Percentiles rank a stretch among this genome's conserved stretches.
Evolutionary conservation across 2,329 filamentous ascomycete species (phyloP).

Genomic region (Hymenoscyphus fructigenus): DNA sequence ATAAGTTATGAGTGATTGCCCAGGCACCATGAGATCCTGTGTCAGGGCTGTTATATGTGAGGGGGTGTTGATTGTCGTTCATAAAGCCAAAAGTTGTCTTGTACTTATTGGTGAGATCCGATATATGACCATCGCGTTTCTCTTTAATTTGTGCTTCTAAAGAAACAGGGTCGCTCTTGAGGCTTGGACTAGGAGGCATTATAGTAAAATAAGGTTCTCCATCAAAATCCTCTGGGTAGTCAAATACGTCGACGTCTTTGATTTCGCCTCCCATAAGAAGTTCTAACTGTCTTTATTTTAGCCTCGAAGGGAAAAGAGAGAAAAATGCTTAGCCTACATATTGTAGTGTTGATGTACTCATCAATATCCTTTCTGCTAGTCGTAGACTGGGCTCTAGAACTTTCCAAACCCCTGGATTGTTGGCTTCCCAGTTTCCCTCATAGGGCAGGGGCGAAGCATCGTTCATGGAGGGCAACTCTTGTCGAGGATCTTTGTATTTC

Average conservation of each 20-base stretch:
- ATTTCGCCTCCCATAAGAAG: not conserved
- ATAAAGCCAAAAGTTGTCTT: not conserved
- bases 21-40: not conserved
- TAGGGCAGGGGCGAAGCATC: not conserved
- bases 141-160: too few species aligned
- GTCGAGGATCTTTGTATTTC: not conserved
- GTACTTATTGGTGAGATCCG: too few species aligned
- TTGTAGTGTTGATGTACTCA: not conserved
- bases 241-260: not conserved
- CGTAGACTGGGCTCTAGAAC: not conserved
- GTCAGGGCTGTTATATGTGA: not conserved
- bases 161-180: too few species aligned
- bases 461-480: not conserved
- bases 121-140: too few species aligned
- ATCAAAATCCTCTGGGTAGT: too few species aligned
- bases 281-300: not conserved
- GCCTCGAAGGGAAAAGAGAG: not conserved
- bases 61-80: not conserved
- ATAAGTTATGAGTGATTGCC: not conserved
- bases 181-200: too few species aligned
- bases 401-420: not conserved
- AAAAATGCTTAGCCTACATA: not conserved
- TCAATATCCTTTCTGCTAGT: not conserved
- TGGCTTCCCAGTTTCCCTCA: not conserved
- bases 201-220: too few species aligned